Conservation (phyloP, 345 rosid genomes). For the Lepidium africanum region DNA sequence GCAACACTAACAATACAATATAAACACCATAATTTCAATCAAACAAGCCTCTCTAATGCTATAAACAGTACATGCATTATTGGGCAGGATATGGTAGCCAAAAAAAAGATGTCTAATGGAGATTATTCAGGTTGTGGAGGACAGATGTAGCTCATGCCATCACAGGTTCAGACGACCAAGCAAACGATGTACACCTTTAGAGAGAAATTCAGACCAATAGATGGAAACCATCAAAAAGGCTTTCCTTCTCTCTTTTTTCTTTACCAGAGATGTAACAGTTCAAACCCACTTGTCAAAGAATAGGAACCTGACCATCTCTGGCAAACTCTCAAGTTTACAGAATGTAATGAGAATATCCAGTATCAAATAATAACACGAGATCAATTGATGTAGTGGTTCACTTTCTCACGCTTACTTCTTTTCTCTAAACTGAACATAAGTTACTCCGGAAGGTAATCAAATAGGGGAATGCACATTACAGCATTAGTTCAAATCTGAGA, state of each 20-base stretch:
- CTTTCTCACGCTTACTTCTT: background rate
- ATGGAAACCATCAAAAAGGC: slow-evolving; percentile 37
- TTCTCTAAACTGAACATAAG: background rate
- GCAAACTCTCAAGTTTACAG: background rate
- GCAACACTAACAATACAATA: background rate
- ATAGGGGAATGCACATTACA: background rate
- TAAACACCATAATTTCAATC: background rate
- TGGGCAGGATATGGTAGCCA: background rate
- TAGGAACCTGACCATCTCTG: slow-evolving; percentile 38
- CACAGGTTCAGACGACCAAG: slow-evolving; percentile 27
- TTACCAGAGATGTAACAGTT: slow-evolving; percentile 48
- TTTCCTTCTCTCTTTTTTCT: slow-evolving; percentile 28
- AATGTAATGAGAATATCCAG: background rate
- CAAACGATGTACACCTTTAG: slow-evolving; percentile 44
- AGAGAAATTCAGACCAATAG: slow-evolving; percentile 23
- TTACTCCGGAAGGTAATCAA: background rate
- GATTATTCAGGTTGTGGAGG: slow-evolving; percentile 18
- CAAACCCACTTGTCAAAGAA: slow-evolving; percentile 20
- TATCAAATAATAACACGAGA: background rate
- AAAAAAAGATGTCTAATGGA: background rate
- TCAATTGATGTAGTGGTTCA: background rate
- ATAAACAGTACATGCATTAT: background rate
- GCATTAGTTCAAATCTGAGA: background rate
- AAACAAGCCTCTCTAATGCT: background rate
- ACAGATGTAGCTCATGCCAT: slow-evolving; percentile 48